Percentiles rank a stretch among this genome's conserved stretches.
These are phyloP conservation scores for Arthrobotrys iridis DNA, from an alignment of 2,329 filamentous ascomycete genomes.

Conservation along the genomic window DNA sequence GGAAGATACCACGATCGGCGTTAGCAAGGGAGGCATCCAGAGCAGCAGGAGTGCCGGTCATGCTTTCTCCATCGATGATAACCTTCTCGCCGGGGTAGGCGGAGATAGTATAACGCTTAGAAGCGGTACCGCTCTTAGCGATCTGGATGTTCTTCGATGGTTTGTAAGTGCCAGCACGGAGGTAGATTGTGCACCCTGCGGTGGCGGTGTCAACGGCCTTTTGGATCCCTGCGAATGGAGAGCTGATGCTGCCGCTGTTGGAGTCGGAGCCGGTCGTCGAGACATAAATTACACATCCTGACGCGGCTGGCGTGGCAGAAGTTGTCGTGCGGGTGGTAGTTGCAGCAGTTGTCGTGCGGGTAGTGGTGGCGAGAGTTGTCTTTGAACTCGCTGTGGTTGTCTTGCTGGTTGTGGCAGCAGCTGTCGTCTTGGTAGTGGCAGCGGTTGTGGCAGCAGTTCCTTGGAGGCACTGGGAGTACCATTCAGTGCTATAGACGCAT, in stretches of 20 bases:
- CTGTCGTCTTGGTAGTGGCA: not conserved
- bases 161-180: slow-evolving; percentile 64
- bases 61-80: slow-evolving; percentile 64
- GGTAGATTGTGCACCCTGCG: slow-evolving; percentile 64
- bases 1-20: slow-evolving; percentile 64
- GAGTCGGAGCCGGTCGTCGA: slow-evolving; percentile 63
- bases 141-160: slow-evolving; percentile 66
- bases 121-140: slow-evolving; percentile 63
- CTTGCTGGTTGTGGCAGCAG: slow-evolving; percentile 1
- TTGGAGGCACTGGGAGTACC: slow-evolving; percentile 40
- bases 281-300: slow-evolving; percentile 63
- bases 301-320: slow-evolving; percentile 22
- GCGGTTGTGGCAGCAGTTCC: not conserved
- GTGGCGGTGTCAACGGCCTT: slow-evolving; percentile 64
- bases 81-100: slow-evolving; percentile 64
- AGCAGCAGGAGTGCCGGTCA: slow-evolving; percentile 62
- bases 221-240: slow-evolving; percentile 65
- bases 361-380: not conserved
- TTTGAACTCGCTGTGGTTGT: slow-evolving; percentile 18
- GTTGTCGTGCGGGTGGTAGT: slow-evolving; percentile 7
- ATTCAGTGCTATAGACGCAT: slow-evolving; percentile 41
- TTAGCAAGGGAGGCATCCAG: slow-evolving; percentile 62
- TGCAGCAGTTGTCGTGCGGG: not conserved
- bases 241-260: slow-evolving; percentile 61
- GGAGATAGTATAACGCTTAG: slow-evolving; percentile 63